phyloP scores from a whole-genome alignment of 768 basidiomycete genomes.

The Phylloporus sp. region DNA sequence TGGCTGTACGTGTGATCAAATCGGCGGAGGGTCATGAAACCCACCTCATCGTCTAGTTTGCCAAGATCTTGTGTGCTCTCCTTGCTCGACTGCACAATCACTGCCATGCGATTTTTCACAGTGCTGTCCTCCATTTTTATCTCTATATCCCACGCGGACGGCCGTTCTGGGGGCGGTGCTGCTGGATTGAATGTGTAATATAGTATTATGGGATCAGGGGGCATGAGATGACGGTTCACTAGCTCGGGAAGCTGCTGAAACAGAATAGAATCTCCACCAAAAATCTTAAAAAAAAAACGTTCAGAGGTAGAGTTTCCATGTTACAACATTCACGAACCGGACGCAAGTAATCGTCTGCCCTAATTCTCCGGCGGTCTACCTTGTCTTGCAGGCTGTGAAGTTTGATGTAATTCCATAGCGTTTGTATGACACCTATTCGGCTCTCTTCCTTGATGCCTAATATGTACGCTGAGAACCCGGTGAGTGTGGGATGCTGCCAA shows the following conservation, averaged over 20 bases:
- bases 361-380: constrained; percentile 65
- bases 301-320: not conserved
- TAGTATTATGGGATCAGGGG: constrained; percentile 78
- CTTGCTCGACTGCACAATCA: constrained; percentile 64
- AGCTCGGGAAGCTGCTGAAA: constrained; percentile 85
- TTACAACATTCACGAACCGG: constrained; percentile 42
- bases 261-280: constrained; percentile 61
- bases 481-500: constrained; percentile 3
- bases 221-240: constrained; percentile 72
- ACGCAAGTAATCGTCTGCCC: constrained; percentile 63
- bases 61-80: constrained; percentile 64
- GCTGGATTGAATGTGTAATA: constrained; percentile 71
- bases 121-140: constrained; percentile 79
- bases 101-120: constrained; percentile 70
- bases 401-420: constrained; percentile 93
- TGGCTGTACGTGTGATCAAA: constrained; percentile 17
- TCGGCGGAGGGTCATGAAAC: constrained; percentile 6
- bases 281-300: constrained; percentile 45
- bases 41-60: constrained; percentile 88
- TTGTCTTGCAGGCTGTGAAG: constrained; percentile 80
- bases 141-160: constrained; percentile 83
- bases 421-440: constrained; percentile 72
- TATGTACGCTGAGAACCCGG: constrained; percentile 43
- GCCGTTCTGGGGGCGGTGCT: constrained; percentile 60
- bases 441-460: constrained; percentile 85